Evolutionary conservation across 495 filamentous ascomycete species (phyloP), one percentile per base, ranked within the genome.

Genomic region (Astrothelium subdiscretum): DNA sequence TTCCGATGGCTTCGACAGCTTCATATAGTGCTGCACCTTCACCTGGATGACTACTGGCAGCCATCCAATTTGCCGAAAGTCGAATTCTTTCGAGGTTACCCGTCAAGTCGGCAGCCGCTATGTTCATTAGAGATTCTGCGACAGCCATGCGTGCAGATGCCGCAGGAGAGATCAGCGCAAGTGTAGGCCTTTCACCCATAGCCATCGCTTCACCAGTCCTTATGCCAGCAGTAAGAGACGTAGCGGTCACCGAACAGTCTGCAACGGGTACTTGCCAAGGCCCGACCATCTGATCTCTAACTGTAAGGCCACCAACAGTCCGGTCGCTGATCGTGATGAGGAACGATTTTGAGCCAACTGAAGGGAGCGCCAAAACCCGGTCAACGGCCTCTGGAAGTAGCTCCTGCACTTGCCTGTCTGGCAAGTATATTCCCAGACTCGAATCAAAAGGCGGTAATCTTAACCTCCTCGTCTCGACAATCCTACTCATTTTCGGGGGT

Each of bases 31-130:
- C 92, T 59, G 94, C 95, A 38, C 89, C 94, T 73, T 98, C 94
- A 57, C 95, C 94, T 15, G 89, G 87, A 73, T 96, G 92, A 70
- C 85, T 92, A 62, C 90, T 89, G 10, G 94, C 91, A 1, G 91
- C 90, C 95, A 97, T 98, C 94, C 94, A 98, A 75, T 98, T 97
- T 12, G 95, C 94, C 1, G 91, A 96, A 15, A 97, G 80, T 69
- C 91, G 86, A 15, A 97, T 84, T 32, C 88, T 82, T 64, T 81
- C 81, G 48, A 97, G 76, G 32, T 88, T 83, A 58, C 87, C 88
- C 66, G 86, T 80, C 58, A 95, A 78, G 68, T 95, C 86, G 1
- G 94, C 89, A 32, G 94, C 92, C 20, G 87, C 89, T 58, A 97
- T 75, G 70, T 98, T 98, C 83, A 96, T 84, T 43, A 98, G 78